Evolutionary conservation across 2,329 filamentous ascomycete genomes (phyloP).

Genomic region (Pezicula radicicola): DNA sequence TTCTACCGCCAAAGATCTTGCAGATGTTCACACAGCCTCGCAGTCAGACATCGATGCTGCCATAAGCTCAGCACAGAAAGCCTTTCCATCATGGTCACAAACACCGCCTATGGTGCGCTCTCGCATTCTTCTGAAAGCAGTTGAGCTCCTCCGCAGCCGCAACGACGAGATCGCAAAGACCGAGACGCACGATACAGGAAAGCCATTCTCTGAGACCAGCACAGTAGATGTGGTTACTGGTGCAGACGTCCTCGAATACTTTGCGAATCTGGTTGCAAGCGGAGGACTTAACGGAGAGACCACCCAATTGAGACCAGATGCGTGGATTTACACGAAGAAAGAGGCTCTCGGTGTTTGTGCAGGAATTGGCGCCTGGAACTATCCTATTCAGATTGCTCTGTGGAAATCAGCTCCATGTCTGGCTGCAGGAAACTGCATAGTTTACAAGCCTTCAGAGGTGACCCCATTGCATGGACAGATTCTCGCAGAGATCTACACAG

Average conservation of each 20-base stretch:
- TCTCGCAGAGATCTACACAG: conserved; percentile 72
- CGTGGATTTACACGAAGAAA: conserved; percentile 81
- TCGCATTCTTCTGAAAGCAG: conserved; percentile 75
- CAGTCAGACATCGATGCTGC: conserved; percentile 67
- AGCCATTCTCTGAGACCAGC: conserved; percentile 80
- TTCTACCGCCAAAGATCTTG: conserved; percentile 64
- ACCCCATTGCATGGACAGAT: conserved; percentile 79
- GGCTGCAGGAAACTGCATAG: conserved; percentile 84
- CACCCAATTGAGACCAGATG: conserved; percentile 68
- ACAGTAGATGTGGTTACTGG: conserved; percentile 81
- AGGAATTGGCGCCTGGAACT: conserved; percentile 90
- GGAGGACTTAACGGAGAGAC: conserved; percentile 81
- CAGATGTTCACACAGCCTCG: conserved; percentile 70
- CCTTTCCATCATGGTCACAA: conserved; percentile 74
- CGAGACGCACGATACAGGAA: conserved; percentile 84
- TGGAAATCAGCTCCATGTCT: conserved; percentile 88
- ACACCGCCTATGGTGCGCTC: conserved; percentile 73
- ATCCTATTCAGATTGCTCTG: conserved; percentile 84
- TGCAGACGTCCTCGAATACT: conserved; percentile 84
- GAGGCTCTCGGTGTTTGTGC: conserved; percentile 80
- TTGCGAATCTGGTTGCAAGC: conserved; percentile 73
- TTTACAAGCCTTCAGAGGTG: conserved; percentile 87
- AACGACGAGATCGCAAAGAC: conserved; percentile 78
- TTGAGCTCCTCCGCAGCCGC: conserved; percentile 66
- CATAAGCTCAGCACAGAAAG: conserved; percentile 65